These are phyloP conservation scores for Teratosphaeriaceae sp. DNA, from an alignment of 2,329 filamentous ascomycete genomes.

Conservation along the genomic window DNA sequence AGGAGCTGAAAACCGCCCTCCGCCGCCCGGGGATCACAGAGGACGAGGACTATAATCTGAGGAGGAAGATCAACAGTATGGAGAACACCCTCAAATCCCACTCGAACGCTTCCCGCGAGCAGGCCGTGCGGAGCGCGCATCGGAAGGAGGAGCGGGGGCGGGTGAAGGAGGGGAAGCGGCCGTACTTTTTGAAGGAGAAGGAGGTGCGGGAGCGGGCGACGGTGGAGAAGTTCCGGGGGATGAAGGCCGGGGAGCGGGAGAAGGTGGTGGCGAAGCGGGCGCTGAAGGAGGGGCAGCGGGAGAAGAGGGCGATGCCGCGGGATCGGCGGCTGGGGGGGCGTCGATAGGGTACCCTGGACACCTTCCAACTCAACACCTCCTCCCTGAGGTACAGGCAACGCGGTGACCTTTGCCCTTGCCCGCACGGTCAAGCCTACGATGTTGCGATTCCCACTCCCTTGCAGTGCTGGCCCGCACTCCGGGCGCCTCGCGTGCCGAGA, in stretches of 20 bases:
- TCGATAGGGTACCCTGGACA: too few species aligned
- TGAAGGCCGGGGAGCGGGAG: conserved; percentile 81
- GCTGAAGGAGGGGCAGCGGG: conserved; percentile 83
- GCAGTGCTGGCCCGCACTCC: too few species aligned
- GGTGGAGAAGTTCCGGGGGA: conserved; percentile 68
- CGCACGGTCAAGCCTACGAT: too few species aligned
- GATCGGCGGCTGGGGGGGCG: conserved; percentile 28
- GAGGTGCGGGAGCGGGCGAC: conserved; percentile 85
- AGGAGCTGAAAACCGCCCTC: conserved; percentile 61
- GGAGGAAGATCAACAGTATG: conserved; percentile 69
- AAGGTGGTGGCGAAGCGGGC: conserved; percentile 77
- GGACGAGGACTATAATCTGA: conserved; percentile 60
- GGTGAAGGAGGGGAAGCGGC: conserved; percentile 80
- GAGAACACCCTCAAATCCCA: conserved; percentile 69
- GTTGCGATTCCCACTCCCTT: too few species aligned
- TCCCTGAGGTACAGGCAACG: too few species aligned
- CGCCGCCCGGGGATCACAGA: conserved; percentile 61
- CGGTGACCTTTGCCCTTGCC: too few species aligned
- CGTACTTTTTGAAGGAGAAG: conserved; percentile 84
- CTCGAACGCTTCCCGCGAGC: conserved; percentile 61
- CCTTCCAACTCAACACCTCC: too few species aligned
- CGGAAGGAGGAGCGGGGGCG: conserved; percentile 75
- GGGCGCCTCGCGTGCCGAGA: too few species aligned
- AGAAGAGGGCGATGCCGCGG: conserved; percentile 58
- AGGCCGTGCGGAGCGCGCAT: conserved; percentile 66